Evolutionary conservation across 2,329 filamentous ascomycete species (phyloP), one percentile per base, ranked within the genome.

Genomic region (Aspergillus pseudoglaucus): DNA sequence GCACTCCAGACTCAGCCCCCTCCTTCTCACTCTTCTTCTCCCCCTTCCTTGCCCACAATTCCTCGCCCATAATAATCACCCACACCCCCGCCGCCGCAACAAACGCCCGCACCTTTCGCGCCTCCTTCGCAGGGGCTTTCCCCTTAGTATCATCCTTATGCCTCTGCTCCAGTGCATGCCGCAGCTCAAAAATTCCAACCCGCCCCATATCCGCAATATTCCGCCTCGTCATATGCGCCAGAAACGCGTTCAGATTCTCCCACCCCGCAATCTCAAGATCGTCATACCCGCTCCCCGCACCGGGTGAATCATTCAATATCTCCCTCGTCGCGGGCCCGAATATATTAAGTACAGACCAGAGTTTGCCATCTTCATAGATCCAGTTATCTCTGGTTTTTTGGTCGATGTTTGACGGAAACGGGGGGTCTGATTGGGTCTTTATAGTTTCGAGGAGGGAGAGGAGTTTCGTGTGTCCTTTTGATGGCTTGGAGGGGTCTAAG

Each of bases 61-160:
- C 53, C 43, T 59, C 56, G 1, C 57, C 57, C 48, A 57, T 58
- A 17, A 59, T 46, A n/a, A 58, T 39, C 14, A 48, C 42, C 54
- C 54, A 56, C 8, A 56, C 42, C 2, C 49, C 47, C 12, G 53
- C 54, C 1, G 45, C 48, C 1, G 52, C 45, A 8, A 55, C 37
- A 20, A 48, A 52, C 4, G 37, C 15, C 10, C 27, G 22, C 41
- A 40, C 9, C n/a, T 25, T 37, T 12, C 27, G 17, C 15, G 23
- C 14, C n/a, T 25, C 9, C 10, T 33, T 41, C 17, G 18, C 37
- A 23, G 23, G 14, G 4, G 22, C 8, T 2, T 39, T 14, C 7
- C 37, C 37, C 17, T 39, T 39, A 6, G 18, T 18, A 27, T 27
- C 30, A 2, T 25, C 35, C 12, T 47, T 33, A 44, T 53, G 48